These are phyloP conservation scores for Talaromyces funiculosus DNA, from an alignment of 2,329 filamentous ascomycete species.

Conservation along the genomic window DNA sequence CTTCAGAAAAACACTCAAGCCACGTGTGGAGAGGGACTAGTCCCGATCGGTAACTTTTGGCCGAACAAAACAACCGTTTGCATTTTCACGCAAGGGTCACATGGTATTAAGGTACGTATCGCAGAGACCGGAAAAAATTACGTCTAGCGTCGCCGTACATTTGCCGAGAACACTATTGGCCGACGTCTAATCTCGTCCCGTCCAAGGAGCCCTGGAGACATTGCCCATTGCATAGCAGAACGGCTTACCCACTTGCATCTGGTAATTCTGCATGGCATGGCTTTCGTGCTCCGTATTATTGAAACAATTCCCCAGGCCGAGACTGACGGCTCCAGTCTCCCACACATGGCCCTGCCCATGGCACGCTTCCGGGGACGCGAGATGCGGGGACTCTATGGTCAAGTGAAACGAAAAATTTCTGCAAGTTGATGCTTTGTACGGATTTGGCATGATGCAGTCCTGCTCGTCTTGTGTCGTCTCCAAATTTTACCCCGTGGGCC, in stretches of 20 bases:
- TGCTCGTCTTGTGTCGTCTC: not conserved
- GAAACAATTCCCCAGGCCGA: slow-evolving; percentile 8
- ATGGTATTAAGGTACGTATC: too few species aligned
- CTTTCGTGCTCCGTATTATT: not conserved
- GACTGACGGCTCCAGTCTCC: slow-evolving; percentile 2
- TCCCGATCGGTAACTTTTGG: not conserved
- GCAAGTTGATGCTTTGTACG: not conserved
- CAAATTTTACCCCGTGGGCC: not conserved
- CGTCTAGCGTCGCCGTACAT: not conserved
- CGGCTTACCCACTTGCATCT: not conserved
- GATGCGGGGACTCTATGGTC: slow-evolving; percentile 5
- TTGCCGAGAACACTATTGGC: slow-evolving; percentile 10
- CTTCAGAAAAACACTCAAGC: not conserved
- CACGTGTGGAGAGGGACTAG: not conserved
- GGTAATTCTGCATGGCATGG: not conserved
- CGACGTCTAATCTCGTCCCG: not conserved
- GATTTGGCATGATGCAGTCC: not conserved
- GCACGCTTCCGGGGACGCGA: slow-evolving; percentile 9
- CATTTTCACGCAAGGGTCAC: not conserved
- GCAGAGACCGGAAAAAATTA: too few species aligned
- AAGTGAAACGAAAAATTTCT: slow-evolving; percentile 1
- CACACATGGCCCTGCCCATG: slow-evolving; percentile 6
- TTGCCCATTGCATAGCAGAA: not conserved
- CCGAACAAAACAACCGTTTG: slow-evolving; percentile 1
- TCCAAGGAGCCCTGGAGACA: not conserved